Percentiles rank a stretch among this genome's conserved stretches.
Evolutionary conservation across 176 grass and related monocot species (phyloP).

Genomic region (Puya raimondii): DNA sequence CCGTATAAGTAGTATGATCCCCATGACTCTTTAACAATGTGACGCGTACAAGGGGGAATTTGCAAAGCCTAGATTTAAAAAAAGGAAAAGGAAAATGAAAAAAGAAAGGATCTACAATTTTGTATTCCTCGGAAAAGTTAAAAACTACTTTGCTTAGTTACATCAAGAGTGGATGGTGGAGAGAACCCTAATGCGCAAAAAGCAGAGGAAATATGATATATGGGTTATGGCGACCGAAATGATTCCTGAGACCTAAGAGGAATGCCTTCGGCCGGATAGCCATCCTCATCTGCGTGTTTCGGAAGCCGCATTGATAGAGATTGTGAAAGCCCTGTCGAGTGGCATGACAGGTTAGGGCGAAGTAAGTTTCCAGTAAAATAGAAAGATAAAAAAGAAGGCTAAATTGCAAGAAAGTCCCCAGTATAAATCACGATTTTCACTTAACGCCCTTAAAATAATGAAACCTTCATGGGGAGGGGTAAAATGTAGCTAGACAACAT

Average conservation of each 20-base stretch:
- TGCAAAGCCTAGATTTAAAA: background rate
- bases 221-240: constrained; percentile 20
- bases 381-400: background rate
- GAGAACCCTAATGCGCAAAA: background rate
- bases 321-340: constrained; percentile 23
- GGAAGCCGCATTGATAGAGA: constrained; percentile 26
- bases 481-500: background rate
- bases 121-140: background rate
- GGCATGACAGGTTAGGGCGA: constrained; percentile 16
- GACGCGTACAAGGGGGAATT: background rate
- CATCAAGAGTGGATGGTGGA: background rate
- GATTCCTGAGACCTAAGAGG: constrained; percentile 52
- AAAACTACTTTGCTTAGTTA: background rate
- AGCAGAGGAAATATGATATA: background rate
- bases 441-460: no score
- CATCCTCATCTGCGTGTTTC: constrained; percentile 35
- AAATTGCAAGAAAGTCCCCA: no score
- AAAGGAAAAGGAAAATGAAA: background rate
- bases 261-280: constrained; percentile 34
- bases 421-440: no score
- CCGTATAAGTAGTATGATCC: background rate
- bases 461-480: background rate
- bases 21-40: background rate
- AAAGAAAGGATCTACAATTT: constrained; percentile 8
- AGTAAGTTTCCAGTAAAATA: constrained; percentile 1